These are phyloP conservation scores for Fusarium pseudocircinatum DNA, from an alignment of 2,329 filamentous ascomycete species.

Conservation along the genomic window DNA sequence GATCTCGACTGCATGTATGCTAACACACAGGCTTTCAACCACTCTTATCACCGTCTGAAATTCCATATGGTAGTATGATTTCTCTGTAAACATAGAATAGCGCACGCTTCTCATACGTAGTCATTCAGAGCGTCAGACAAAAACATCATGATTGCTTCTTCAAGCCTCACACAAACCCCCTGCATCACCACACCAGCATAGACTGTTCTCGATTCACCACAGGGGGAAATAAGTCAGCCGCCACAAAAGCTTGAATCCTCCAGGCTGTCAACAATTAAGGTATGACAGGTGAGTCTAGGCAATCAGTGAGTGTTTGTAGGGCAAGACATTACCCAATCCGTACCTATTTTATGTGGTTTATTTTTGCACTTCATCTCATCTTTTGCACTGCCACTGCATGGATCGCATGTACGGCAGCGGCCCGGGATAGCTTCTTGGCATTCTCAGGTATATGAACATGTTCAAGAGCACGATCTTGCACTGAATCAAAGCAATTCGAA, in stretches of 20 bases:
- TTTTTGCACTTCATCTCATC: conserved; percentile 6
- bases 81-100: neutral
- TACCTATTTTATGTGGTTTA: neutral
- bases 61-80: neutral
- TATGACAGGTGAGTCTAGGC: neutral
- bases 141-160: neutral
- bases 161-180: neutral
- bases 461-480: neutral
- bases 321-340: neutral
- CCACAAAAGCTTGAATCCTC: conserved; percentile 2
- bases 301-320: neutral
- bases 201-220: neutral
- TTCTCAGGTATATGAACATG: neutral
- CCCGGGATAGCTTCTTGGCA: conserved; percentile 27
- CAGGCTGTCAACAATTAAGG: neutral
- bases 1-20: neutral
- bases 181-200: neutral
- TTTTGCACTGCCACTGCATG: conserved; percentile 28
- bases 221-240: neutral
- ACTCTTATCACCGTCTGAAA: neutral
- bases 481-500: neutral
- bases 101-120: neutral
- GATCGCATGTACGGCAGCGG: conserved; percentile 24
- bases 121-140: neutral
- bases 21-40: neutral